Base-by-base conservation (phyloP, 2,329 filamentous ascomycete species). In the Pseudogymnoascus sp. region DNA sequence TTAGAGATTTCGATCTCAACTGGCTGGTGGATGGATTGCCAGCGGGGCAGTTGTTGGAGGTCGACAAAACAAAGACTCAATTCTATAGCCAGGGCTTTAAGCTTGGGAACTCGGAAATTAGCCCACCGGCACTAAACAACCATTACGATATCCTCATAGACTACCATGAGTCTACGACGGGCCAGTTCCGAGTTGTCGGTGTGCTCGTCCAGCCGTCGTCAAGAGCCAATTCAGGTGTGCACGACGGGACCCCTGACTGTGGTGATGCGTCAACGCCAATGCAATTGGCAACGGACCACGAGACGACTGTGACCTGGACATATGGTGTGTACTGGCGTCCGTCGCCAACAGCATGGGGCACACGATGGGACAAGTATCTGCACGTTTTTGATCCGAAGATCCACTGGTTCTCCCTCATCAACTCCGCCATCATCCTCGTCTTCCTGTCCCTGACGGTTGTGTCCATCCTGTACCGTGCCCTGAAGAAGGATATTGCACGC, bases 371-470 rank as follows among this genome's bases (percentile, higher is more conserved):
- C 81, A 97, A 96, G 77, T 97, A 97, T 74, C 83, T 99, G 37
- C 93, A 97, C 72, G 93, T 99, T 31, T 96, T 93, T 73, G 93
- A 97, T 75, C 93, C 95, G 61, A 96, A 95, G 80, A 97, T 99
- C 70, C 95, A 99, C 76, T 99, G 95, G 95, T 96, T 97, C 79
- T 97, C 93, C 65, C 86, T 99, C 60, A 90, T 97, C 77, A 96
- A 96, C 77, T 97, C 93, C 37, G 90, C 95, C 60, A 87, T 97
- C 50, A 96, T 99, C 66, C 93, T 99, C 60, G 83, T 96, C 59
- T 95, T 97, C 76, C 81, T 97, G 42, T 88, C 93, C 37, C 85
- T 92, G 53, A 96, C 95, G 70, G 95, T 99, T 67, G 89, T 89
- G 76, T 96, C 93, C n/a, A 91, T 97, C 56, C 82, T 99, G 14